Evolutionary conservation across 2,329 filamentous ascomycete species (phyloP), one percentile per base, ranked within the genome.

Genomic region (Talaromyces albobiverticillius): DNA sequence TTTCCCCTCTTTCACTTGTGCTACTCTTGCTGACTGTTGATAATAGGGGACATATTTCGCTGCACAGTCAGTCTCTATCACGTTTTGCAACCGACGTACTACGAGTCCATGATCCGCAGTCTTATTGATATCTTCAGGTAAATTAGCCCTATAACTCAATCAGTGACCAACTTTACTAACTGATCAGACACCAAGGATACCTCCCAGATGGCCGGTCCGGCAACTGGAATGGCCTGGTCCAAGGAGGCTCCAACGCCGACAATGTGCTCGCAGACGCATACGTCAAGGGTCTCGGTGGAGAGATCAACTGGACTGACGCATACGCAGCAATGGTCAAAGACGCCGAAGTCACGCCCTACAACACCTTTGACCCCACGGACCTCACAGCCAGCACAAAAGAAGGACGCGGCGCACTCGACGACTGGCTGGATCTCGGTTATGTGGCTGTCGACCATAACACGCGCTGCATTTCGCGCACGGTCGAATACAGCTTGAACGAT

Each of bases 221-320:
- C 2, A 85, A 88, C 66, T 86, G 75, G 73, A 89, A 88, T 55
- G 82, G 41, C 79, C 81, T 14, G 54, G 55, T 62, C 7, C 87
- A 90, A 67, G 86, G 85, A 13, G 87, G 87, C 4, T 86, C 81
- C 2, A 88, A 89, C 62, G 81, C 82, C 3, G 86, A 90, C 64
- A 89, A 87, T 51, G 81, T 90, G 3, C 78, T 90, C 8, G 86
- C 86, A 2, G 87, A 90, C 62, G 87, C 86, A 0, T 89, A 83
- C 57, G 78, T 88, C 26, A 90, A 90, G 67, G 84, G 85, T 0
- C 79, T 89, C 2, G 74, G 79, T 7, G 84, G 82, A 2, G 72
- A 71, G 1, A 75, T 90, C 46, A 76, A 89, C 68, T 90, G 87
- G 87, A 73, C 76, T 0, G 80, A 82, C 42, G 84, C 78, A 2